Conservation (phyloP, 306 rosid species). For the Sophora flavescens region DNA sequence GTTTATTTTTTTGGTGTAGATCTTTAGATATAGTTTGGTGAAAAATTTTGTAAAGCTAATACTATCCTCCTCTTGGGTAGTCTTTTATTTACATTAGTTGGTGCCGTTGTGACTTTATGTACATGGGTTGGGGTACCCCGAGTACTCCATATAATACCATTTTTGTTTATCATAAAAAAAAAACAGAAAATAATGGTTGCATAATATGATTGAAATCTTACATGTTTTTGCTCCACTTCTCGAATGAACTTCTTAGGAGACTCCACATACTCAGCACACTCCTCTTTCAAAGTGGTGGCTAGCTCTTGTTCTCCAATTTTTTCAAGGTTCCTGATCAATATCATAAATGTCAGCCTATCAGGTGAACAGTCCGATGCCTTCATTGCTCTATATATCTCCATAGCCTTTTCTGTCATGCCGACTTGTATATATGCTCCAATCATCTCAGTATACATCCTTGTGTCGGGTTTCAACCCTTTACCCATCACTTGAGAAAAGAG, state of each 20-base stretch:
- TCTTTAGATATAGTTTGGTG: too few species aligned
- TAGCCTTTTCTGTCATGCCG: slow-evolving; percentile 65
- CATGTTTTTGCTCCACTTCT: slow-evolving; percentile 48
- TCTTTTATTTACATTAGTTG: too few species aligned
- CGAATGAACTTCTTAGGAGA: slow-evolving; percentile 53
- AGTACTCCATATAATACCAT: too few species aligned
- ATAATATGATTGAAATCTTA: slow-evolving; percentile 38
- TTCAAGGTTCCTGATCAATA: slow-evolving; percentile 64
- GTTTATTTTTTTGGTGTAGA: too few species aligned
- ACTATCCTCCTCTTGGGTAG: too few species aligned
- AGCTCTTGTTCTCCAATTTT: slow-evolving; percentile 56
- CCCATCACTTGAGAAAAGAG: slow-evolving; percentile 49
- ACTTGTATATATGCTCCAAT: slow-evolving; percentile 73
- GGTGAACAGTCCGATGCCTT: slow-evolving; percentile 71
- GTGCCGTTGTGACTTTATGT: too few species aligned
- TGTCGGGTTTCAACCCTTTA: slow-evolving; percentile 64
- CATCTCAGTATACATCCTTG: slow-evolving; percentile 73
- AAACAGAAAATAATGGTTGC: not conserved
- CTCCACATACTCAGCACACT: slow-evolving; percentile 59
- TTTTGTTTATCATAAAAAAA: too few species aligned
- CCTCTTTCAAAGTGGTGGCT: slow-evolving; percentile 58
- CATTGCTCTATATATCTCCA: slow-evolving; percentile 63
- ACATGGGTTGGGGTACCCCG: too few species aligned
- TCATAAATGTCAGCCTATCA: slow-evolving; percentile 67
- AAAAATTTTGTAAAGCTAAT: too few species aligned